Conservation (phyloP, 345 rosid species). For the Pseudoturritis turrita region DNA sequence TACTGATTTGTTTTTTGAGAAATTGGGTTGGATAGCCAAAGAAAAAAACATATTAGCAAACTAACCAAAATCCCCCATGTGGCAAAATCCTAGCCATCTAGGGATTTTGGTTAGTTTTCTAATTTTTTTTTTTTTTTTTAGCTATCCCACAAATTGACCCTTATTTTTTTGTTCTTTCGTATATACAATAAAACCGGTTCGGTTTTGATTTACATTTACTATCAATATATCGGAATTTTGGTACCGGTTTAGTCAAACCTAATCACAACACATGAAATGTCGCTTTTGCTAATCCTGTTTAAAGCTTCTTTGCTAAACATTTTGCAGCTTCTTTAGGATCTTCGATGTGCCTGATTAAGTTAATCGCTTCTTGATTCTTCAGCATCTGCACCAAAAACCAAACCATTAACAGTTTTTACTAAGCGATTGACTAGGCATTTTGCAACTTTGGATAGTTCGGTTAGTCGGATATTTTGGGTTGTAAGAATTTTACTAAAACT, state of each 20-base stretch:
- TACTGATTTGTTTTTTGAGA: background rate
- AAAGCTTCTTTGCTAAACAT: slow-evolving; percentile 64
- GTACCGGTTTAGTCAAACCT: slow-evolving; percentile 45
- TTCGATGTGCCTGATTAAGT: slow-evolving; percentile 51
- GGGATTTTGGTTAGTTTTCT: too few species aligned
- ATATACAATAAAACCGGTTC: background rate
- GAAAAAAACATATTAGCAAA: too few species aligned
- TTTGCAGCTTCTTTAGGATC: slow-evolving; percentile 70
- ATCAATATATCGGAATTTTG: slow-evolving; percentile 21
- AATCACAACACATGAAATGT: slow-evolving; percentile 57
- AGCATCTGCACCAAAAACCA: slow-evolving; percentile 41
- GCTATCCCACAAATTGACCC: too few species aligned
- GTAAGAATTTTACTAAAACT: too few species aligned
- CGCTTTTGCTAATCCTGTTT: slow-evolving; percentile 53
- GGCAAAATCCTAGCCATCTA: too few species aligned
- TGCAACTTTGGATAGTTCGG: too few species aligned
- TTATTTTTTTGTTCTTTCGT: too few species aligned
- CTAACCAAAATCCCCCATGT: too few species aligned
- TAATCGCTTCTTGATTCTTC: slow-evolving; percentile 73
- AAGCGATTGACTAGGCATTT: too few species aligned
- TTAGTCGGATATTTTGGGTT: too few species aligned
- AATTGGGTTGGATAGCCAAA: too few species aligned
- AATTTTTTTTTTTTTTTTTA: too few species aligned
- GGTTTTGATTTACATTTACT: background rate
- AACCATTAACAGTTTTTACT: background rate